These are phyloP conservation scores for Elsinoe batatas DNA, from an alignment of 2,329 filamentous ascomycete species.

Conservation along the genomic window DNA sequence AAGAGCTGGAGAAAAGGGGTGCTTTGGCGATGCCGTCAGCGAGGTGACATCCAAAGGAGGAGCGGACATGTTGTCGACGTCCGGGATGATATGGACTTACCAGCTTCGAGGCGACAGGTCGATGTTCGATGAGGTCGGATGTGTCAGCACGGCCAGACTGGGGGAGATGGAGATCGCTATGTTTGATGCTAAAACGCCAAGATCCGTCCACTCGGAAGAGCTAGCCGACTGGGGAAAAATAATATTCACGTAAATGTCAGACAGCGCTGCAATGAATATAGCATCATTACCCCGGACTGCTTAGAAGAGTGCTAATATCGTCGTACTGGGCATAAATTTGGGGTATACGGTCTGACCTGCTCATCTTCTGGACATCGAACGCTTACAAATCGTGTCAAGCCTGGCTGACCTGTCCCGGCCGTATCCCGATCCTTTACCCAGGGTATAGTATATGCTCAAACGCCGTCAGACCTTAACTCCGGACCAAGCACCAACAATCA, in stretches of 20 bases:
- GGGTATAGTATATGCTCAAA: not conserved
- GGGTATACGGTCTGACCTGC: not conserved
- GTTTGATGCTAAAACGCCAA: not conserved
- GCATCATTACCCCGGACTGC: too few species aligned
- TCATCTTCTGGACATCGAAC: not conserved
- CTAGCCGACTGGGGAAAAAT: not conserved
- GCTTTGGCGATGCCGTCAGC: not conserved
- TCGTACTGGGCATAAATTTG: too few species aligned
- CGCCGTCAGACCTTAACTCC: not conserved
- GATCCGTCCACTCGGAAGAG: not conserved
- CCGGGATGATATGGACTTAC: not conserved
- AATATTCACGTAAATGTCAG: too few species aligned
- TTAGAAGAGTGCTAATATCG: too few species aligned
- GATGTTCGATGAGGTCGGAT: not conserved
- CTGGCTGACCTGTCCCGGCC: not conserved
- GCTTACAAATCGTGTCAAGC: constrained; percentile 10
- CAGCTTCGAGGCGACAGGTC: not conserved
- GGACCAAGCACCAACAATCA: not conserved
- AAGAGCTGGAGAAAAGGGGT: not conserved
- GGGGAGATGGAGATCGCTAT: not conserved
- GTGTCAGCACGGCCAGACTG: not conserved
- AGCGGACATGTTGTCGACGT: not conserved
- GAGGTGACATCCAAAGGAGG: not conserved
- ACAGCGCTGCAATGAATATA: too few species aligned
- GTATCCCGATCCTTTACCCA: not conserved